Percentiles rank a stretch among this genome's conserved stretches.
Evolutionary conservation across 1,284 basidiomycete species (phyloP).

Genomic region (Tranzscheliella williamsii): DNA sequence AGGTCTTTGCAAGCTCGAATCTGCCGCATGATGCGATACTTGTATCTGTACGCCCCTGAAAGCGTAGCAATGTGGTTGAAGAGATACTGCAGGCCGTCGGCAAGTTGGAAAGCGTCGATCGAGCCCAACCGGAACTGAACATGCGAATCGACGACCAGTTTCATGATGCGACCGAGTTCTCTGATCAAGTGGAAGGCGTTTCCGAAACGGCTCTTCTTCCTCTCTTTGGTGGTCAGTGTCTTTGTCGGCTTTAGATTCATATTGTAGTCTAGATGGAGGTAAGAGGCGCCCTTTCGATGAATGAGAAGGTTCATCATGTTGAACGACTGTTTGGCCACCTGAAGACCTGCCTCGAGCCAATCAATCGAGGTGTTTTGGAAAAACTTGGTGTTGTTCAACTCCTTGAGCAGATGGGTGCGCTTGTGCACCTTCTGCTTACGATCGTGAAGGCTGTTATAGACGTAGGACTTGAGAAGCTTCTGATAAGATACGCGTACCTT

Average conservation of each 20-base stretch:
- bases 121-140: conserved; percentile 98
- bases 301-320: conserved; percentile 99
- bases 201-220: conserved; percentile 99
- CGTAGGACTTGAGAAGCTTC: conserved; percentile 94
- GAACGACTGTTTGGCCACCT: conserved; percentile 97
- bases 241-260: conserved; percentile 97
- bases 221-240: conserved; percentile 98
- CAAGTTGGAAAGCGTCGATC: conserved; percentile 98
- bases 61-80: conserved; percentile 96
- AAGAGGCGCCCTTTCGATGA: conserved; percentile 97
- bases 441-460: conserved; percentile 88
- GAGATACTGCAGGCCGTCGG: conserved; percentile 96
- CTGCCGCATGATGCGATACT: conserved; percentile 99
- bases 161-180: conserved; percentile 94
- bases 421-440: conserved; percentile 92
- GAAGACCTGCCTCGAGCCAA: conserved; percentile 98
- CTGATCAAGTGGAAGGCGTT: conserved; percentile 97
- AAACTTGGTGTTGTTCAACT: conserved; percentile 97
- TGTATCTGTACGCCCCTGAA: conserved; percentile 97
- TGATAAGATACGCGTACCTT: conserved; percentile 99
- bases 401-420: conserved; percentile 94
- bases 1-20: conserved; percentile 99
- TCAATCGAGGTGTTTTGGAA: conserved; percentile 97
- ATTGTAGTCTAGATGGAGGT: conserved; percentile 89
- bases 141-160: conserved; percentile 97